These are phyloP conservation scores for Mycena amicta DNA, from an alignment of 768 basidiomycete species.

Conservation along the genomic window DNA sequence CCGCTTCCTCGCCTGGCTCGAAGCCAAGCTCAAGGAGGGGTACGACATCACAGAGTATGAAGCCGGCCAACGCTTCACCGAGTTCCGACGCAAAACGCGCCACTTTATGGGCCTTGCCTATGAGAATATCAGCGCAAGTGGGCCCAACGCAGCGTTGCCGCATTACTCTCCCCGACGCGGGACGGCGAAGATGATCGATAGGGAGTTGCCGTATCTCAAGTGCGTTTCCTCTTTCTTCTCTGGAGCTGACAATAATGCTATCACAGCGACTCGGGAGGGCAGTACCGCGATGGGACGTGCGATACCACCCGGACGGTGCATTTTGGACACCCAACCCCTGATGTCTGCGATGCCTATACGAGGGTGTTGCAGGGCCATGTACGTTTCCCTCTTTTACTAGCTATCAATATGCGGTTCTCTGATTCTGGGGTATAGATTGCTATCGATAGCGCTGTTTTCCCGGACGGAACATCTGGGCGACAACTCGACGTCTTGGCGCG, in stretches of 20 bases:
- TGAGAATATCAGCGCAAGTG: conserved; percentile 86
- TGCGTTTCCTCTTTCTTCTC: conserved; percentile 40
- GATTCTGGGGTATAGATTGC: conserved; percentile 64
- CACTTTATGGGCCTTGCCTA: conserved; percentile 86
- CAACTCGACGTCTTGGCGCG: conserved; percentile 90
- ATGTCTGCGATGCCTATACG: conserved; percentile 90
- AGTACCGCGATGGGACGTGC: conserved; percentile 89
- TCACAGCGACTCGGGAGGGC: conserved; percentile 86
- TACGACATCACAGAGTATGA: conserved; percentile 92
- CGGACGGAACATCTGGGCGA: conserved; percentile 82
- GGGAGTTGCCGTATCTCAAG: conserved; percentile 87
- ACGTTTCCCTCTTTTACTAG: conserved; percentile 39
- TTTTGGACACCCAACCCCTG: conserved; percentile 84
- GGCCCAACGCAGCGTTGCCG: conserved; percentile 90
- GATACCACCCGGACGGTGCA: conserved; percentile 83
- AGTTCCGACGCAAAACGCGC: conserved; percentile 70
- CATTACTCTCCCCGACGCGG: conserved; percentile 84
- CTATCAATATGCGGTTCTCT: conserved; percentile 26
- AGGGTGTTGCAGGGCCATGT: conserved; percentile 96
- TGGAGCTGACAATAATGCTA: conserved; percentile 5
- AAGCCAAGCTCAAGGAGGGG: conserved; percentile 72
- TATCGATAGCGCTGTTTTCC: conserved; percentile 88
- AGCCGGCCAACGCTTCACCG: conserved; percentile 80
- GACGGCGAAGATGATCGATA: conserved; percentile 72
- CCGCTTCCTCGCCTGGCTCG: conserved; percentile 90